Evolutionary conservation across 148 eudicot genomes (phyloP), one percentile per base, ranked within the genome.

Genomic region (Pouteria glomerata): DNA sequence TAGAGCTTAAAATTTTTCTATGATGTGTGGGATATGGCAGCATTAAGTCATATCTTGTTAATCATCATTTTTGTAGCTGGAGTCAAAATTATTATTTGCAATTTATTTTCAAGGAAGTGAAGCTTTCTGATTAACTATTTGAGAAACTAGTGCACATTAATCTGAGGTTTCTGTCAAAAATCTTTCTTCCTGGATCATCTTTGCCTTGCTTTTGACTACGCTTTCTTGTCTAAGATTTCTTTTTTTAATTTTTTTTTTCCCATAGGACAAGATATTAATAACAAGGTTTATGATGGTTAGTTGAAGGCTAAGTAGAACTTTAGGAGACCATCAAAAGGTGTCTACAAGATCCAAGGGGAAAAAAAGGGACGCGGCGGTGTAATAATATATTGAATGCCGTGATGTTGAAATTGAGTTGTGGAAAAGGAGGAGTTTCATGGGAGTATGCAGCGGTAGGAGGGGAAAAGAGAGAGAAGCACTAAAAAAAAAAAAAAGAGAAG

Each of bases 401-500:
- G 67, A 75, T 37, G 11, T 73, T 59, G 47, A 58, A 68, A 47
- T 60, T 55, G 77, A 70, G n/a, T 72, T 74, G 75, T 63, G 65
- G 69, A 50, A 73, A 63, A 73, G 71, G 58, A 31, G 69, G 41
- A 34, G 45, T 65, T 79, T 65, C 75, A 74, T 76, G 60, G 76
- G 80, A 73, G 53, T 73, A 61, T 77, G 72, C 63, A 74, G 81
- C 71, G 74, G n/a, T n/a, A n/a, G 74, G 66, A 66, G 82, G 69
- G 62, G 74, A 63, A 59, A 82, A 74, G 62, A 14, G 73, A 77
- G 41, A 75, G 73, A 72, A 80, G 79, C 66, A 39, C 44, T n/a
- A 34, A 65, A 42, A 56, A 42, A 79, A 80, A 80, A 77, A 81
- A 81, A 78, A n/a, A 74, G 68, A 39, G 27, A 44, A 26, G 53